Evolutionary conservation across 495 filamentous ascomycete genomes (phyloP), one percentile per base, ranked within the genome.

Genomic region (Podospora bellae-mahoneyi): DNA sequence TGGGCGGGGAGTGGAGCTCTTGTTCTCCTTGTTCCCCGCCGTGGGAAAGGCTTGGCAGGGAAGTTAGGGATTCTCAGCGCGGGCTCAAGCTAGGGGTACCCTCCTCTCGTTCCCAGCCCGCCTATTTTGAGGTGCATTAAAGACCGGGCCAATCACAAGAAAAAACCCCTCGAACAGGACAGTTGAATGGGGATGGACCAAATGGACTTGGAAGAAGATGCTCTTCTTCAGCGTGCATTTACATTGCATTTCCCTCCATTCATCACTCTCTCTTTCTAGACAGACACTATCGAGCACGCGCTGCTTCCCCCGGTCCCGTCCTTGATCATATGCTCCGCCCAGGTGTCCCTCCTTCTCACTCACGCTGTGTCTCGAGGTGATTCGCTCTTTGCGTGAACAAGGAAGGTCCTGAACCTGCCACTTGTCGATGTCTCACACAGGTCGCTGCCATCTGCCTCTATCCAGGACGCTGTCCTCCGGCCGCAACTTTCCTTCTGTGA

Each of bases 391-490:
- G 20, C 54, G 34, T 39, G 10, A 39, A 39, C 34, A 39, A 10
- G 34, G 34, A 39, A 39, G 34, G 34, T 57, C 54, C 20, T 5
- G 20, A 57, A 20, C 16, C 18, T 44, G 75, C 71, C 75, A 75
- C 73, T 69, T 76, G 74, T 73, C 71, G 67, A 64, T 76, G 73
- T 75, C 73, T 76, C 74, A 76, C 65, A 68, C 66, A 68, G 67
- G 56, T 61, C 67, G 68, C 72, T 72, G 68, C 54, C 69, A 68
- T 68, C 66, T 74, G 56, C 70, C 62, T 69, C 71, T 64, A 66
- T 56, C 66, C 60, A 9, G 26, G 23, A 18, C 16, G 16, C 30
- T 63, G 61, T 66, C 64, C 70, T 68, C 69, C 72, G 66, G 69
- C 64, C 71, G 64, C 68, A 69, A 73, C 55, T 66, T 72, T 64